A percentile compares a stretch with the other conserved stretches of the same genome.
Evolutionary conservation across 1,284 basidiomycete species (phyloP).

Genomic region (Ceratobasidium sp.): DNA sequence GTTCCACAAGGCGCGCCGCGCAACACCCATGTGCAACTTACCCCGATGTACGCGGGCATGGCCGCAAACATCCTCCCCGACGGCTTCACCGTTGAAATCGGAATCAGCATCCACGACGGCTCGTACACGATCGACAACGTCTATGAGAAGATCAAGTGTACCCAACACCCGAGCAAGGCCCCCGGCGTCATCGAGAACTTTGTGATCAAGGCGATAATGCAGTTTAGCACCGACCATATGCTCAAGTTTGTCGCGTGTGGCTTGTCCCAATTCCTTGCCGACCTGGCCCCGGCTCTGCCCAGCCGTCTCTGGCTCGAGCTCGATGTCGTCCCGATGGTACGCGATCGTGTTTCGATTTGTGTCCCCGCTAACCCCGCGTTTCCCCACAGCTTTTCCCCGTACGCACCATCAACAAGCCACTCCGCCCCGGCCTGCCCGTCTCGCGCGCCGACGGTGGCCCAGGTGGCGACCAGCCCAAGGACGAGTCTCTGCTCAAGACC

Average conservation of each 20-base stretch:
- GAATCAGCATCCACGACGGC: constrained; percentile 82
- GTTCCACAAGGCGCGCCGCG: constrained; percentile 44
- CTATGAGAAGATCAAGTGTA: constrained; percentile 67
- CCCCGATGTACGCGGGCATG: constrained; percentile 88
- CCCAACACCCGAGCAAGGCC: constrained; percentile 53
- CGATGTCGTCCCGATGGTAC: constrained; percentile 81
- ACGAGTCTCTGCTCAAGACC: constrained; percentile 61
- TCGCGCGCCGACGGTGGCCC: constrained; percentile 57
- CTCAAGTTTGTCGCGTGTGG: constrained; percentile 84
- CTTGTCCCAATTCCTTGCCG: constrained; percentile 58
- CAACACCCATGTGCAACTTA: constrained; percentile 51
- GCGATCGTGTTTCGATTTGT: constrained; percentile 84
- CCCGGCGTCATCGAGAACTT: constrained; percentile 71
- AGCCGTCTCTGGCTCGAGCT: constrained; percentile 81
- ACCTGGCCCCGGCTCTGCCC: constrained; percentile 77
- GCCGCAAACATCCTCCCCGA: constrained; percentile 72
- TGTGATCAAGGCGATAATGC: constrained; percentile 71
- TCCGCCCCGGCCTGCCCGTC: constrained; percentile 52
- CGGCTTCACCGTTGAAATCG: constrained; percentile 73
- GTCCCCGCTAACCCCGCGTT: constrained; percentile 83
- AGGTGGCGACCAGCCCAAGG: constrained; percentile 53
- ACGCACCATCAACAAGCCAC: constrained; percentile 72
- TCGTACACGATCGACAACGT: constrained; percentile 83
- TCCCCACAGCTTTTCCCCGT: constrained; percentile 67
- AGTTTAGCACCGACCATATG: constrained; percentile 75